These are phyloP conservation scores for Suhomyces coccinellae DNA, from an alignment of 1,139 yeast species.

Conservation along the genomic window DNA sequence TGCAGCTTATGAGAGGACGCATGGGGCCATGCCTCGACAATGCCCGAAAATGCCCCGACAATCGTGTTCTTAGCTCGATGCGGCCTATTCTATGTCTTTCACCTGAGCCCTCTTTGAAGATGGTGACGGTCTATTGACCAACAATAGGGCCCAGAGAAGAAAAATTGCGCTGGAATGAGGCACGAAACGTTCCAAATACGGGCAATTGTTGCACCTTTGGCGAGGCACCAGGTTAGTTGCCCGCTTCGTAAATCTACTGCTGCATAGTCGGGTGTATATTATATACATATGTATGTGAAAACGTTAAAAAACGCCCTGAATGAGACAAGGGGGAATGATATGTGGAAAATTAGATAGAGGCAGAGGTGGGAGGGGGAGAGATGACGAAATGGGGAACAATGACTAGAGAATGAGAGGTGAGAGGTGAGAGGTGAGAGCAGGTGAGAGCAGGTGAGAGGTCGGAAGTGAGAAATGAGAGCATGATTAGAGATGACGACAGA, in stretches of 20 bases:
- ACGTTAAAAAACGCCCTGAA: background rate
- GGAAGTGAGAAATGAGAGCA: conserved; percentile 2
- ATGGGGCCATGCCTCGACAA: too few species aligned
- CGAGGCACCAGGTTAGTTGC: background rate
- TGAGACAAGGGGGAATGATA: background rate
- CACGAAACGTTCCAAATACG: background rate
- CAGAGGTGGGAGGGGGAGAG: too few species aligned
- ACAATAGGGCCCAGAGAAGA: background rate
- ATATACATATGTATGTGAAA: conserved; percentile 5
- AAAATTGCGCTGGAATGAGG: background rate
- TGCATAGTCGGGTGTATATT: conserved; percentile 9
- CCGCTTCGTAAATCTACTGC: background rate
- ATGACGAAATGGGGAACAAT: background rate
- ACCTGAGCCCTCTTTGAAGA: too few species aligned
- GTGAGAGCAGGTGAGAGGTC: conserved; percentile 4
- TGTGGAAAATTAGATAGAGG: conserved; percentile 1
- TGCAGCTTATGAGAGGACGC: too few species aligned
- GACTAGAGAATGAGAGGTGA: conserved; percentile 6
- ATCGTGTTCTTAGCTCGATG: too few species aligned
- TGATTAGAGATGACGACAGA: conserved; percentile 15
- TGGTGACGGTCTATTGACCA: too few species aligned
- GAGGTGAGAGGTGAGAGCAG: conserved; percentile 12
- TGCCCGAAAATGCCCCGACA: too few species aligned
- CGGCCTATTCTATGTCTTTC: too few species aligned
- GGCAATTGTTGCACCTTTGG: background rate